These are phyloP conservation scores for Boletus pseudopeckii DNA, from an alignment of 768 basidiomycete species.

Conservation along the genomic window DNA sequence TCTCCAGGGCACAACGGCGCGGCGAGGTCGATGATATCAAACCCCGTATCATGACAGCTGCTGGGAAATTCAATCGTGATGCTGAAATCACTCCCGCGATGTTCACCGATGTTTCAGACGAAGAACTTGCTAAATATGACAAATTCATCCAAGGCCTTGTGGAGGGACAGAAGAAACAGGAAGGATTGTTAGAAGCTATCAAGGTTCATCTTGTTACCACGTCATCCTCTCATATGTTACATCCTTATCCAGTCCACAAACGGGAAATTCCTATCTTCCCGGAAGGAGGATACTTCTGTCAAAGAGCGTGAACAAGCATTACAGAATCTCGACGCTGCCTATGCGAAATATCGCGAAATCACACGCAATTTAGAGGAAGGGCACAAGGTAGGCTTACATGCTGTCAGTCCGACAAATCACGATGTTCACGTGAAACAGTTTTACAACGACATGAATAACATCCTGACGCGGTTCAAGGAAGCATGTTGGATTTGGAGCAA, in stretches of 20 bases:
- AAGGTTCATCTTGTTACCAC: slow-evolving; percentile 46
- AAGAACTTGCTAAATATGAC: slow-evolving; percentile 80
- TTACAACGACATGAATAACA: slow-evolving; percentile 79
- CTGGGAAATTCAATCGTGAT: slow-evolving; percentile 62
- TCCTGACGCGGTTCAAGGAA: slow-evolving; percentile 72
- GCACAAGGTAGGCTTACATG: slow-evolving; percentile 51
- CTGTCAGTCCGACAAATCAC: background rate
- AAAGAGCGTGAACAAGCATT: slow-evolving; percentile 80
- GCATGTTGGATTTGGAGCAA: slow-evolving; percentile 73
- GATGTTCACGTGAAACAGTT: slow-evolving; percentile 49
- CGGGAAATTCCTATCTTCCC: slow-evolving; percentile 67
- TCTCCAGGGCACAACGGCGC: slow-evolving; percentile 60
- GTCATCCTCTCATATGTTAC: background rate
- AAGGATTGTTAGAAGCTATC: slow-evolving; percentile 60
- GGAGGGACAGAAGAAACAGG: slow-evolving; percentile 56
- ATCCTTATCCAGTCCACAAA: slow-evolving; percentile 51
- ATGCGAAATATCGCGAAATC: slow-evolving; percentile 86
- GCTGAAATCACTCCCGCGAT: slow-evolving; percentile 74
- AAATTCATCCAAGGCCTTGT: slow-evolving; percentile 61
- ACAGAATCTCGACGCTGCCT: slow-evolving; percentile 79
- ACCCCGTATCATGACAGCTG: slow-evolving; percentile 60
- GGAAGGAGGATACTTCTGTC: slow-evolving; percentile 72
- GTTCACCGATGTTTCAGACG: slow-evolving; percentile 83
- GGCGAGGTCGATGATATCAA: slow-evolving; percentile 72
- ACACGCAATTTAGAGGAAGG: slow-evolving; percentile 84